Evolutionary conservation across 352 stramenopile species (phyloP), one percentile per base, ranked within the genome.

Genomic region (Phytophthora rubi): DNA sequence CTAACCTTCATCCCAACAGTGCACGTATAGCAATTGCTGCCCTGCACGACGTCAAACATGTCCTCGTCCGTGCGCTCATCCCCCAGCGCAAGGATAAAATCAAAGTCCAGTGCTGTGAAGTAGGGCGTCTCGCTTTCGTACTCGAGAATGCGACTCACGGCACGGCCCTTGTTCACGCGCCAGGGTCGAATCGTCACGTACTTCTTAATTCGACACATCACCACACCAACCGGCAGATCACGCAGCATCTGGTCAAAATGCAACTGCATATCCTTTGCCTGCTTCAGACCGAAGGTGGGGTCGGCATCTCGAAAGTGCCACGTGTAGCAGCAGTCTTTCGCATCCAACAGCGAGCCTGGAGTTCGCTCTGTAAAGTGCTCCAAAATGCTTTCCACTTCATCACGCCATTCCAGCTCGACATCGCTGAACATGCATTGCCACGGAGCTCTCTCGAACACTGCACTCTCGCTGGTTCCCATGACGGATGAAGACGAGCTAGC

Each of bases 191-290:
- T 92, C 62, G 86, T 92, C 33, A 97, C 83, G 52, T 95, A 97
- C 69, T 97, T 97, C 65, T 95, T 95, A 55, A 93, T 92, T 3
- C 84, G 89, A 65, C 86, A 94, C 86, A 96, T 96, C 53, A 97
- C 86, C 13, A 97, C 86, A 9, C 85, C 81, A 10, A 96, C 89
- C 0, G 88, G 89, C 8, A 91, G 76, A 67, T 95, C 89, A 52
- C 87, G 83, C 23, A 97, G 81, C 87, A 94, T 97, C 59, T 97
- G 89, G 47, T 97, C 89, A 55, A 97, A 95, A 77, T 97, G 89
- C 26, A 96, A 73, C 65, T 97, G 90, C 83, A 97, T 71, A 45
- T 97, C 88, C 62, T 96, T 97, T 8, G 90, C 90, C 52, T 97
- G 90, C 59, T 92, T 95, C 13, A 96, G 65, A 1, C 90, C 90